Conservation (phyloP, 257 asterid genomes). For the Paraleonurus japonicus region DNA sequence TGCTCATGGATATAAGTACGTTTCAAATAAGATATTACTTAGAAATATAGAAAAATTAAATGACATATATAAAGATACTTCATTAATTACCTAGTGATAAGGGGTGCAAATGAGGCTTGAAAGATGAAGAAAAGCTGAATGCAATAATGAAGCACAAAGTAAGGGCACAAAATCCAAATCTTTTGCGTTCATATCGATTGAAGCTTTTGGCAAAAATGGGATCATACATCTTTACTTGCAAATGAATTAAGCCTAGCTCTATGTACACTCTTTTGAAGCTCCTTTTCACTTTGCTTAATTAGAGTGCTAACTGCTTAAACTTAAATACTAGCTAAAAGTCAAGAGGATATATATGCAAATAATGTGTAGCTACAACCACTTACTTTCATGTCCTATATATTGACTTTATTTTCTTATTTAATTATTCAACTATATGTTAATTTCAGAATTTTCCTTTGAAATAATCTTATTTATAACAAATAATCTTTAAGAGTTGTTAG, state of each 20-base stretch:
- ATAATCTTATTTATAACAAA: not conserved
- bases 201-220: constrained; percentile 67
- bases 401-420: not conserved
- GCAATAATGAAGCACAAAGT: constrained; percentile 36
- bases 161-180: constrained; percentile 47
- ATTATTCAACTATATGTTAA: not conserved
- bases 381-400: constrained; percentile 16
- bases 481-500: not conserved
- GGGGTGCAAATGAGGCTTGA: constrained; percentile 44
- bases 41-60: not conserved
- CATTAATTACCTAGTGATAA: constrained; percentile 46
- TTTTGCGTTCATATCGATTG: constrained; percentile 47
- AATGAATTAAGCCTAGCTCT: constrained; percentile 7
- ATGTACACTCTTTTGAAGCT: constrained; percentile 12
- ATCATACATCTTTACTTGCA: constrained; percentile 52
- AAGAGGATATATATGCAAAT: constrained; percentile 19
- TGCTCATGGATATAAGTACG: too few species aligned
- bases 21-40: not conserved
- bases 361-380: constrained; percentile 12
- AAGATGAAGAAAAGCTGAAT: constrained; percentile 38
- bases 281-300: constrained; percentile 31
- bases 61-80: not conserved
- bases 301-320: not conserved
- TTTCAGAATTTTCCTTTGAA: not conserved
- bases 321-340: not conserved